phyloP scores from a whole-genome alignment of 1,284 basidiomycete species.

The Hemileia vastatrix region DNA sequence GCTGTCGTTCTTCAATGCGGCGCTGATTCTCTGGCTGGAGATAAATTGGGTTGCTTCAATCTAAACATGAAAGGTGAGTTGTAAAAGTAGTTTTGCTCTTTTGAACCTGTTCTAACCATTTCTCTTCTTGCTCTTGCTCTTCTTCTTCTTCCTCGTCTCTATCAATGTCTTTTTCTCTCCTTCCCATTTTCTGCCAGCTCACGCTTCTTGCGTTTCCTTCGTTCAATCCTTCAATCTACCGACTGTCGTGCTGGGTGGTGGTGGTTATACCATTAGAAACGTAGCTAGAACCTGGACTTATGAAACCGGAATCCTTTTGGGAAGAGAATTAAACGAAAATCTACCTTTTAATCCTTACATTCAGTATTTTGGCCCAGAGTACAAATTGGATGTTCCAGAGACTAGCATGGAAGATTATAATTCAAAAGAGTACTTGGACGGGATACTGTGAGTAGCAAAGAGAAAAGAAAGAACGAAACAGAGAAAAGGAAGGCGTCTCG shows the following conservation, averaged over 20 bases:
- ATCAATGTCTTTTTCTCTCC: no score
- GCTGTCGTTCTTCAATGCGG: conserved; percentile 90
- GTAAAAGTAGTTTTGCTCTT: no score
- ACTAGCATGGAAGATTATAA: conserved; percentile 44
- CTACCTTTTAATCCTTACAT: conserved; percentile 50
- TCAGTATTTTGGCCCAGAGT: conserved; percentile 44
- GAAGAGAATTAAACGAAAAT: conserved; percentile 64
- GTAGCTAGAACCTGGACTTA: conserved; percentile 91
- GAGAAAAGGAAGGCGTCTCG: background rate
- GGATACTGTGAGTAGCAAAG: conserved; percentile 26
- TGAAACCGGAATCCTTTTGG: conserved; percentile 87
- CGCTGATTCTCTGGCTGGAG: conserved; percentile 85
- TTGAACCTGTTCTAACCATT: no score
- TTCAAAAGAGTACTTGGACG: conserved; percentile 38
- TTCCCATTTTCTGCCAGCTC: conserved; percentile 46
- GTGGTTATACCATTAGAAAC: conserved; percentile 85
- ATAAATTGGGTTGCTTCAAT: conserved; percentile 95
- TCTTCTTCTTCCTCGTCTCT: no score
- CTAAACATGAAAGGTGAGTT: conserved; percentile 70
- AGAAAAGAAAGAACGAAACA: no score
- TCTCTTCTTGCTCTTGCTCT: no score
- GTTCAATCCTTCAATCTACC: conserved; percentile 77
- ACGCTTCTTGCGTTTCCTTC: conserved; percentile 81
- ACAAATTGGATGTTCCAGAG: conserved; percentile 41
- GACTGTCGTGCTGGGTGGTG: conserved; percentile 82